These are phyloP conservation scores for Penicillium ochrochloron DNA, from an alignment of 495 filamentous ascomycete species.

Conservation along the genomic window DNA sequence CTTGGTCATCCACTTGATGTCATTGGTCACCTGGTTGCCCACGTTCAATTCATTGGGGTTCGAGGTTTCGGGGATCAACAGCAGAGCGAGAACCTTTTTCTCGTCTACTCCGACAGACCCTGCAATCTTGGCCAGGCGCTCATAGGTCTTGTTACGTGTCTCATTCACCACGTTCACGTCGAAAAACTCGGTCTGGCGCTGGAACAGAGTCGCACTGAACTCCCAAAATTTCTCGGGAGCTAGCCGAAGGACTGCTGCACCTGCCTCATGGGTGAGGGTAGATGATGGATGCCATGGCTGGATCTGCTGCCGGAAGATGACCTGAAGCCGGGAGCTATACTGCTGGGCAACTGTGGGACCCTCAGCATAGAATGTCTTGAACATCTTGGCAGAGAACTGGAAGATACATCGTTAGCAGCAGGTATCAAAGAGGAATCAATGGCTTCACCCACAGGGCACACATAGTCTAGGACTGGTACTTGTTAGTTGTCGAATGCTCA, in stretches of 20 bases:
- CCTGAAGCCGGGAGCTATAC: conserved; percentile 62
- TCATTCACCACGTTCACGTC: conserved; percentile 83
- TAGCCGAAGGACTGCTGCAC: conserved; percentile 70
- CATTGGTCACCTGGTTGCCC: conserved; percentile 78
- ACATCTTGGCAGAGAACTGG: conserved; percentile 68
- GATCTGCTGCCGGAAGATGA: conserved; percentile 88
- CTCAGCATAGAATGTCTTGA: conserved; percentile 69
- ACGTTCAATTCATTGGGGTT: conserved; percentile 69
- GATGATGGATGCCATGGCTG: conserved; percentile 96
- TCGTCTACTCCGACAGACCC: conserved; percentile 69
- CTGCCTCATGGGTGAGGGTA: conserved; percentile 87
- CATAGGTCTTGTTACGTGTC: conserved; percentile 82
- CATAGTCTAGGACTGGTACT: conserved; percentile 74
- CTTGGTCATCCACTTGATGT: conserved; percentile 84
- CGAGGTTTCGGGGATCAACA: conserved; percentile 67
- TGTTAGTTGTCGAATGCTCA: conserved; percentile 8
- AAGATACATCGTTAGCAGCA: not conserved
- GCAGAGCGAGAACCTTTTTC: conserved; percentile 61
- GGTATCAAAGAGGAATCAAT: not conserved
- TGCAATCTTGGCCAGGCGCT: conserved; percentile 71
- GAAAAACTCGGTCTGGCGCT: conserved; percentile 72
- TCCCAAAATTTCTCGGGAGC: conserved; percentile 74
- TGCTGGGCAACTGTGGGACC: conserved; percentile 59
- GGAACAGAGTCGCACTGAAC: conserved; percentile 75
- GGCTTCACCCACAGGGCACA: conserved; percentile 65